Evolutionary conservation across 352 stramenopile genomes (phyloP), one percentile per base, ranked within the genome.

Genomic region (Globisporangium abappressorium): DNA sequence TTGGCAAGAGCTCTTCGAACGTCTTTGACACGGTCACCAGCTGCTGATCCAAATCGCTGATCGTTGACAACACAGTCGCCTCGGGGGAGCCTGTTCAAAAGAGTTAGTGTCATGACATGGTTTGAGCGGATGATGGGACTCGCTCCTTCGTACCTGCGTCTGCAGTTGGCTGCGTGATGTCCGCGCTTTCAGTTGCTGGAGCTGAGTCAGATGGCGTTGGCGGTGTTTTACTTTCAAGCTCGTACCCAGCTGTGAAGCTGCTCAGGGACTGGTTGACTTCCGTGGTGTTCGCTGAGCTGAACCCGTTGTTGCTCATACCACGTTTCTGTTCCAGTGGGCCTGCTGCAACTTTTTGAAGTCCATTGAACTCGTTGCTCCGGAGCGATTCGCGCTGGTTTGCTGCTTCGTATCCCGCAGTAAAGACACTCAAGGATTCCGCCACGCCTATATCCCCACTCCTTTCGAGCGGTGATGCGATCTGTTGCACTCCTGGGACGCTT

Each of bases 11-110:
- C 22, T 56, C 41, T n/a, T 66, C 66, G 9, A 80, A 68, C 0
- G 51, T 64, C 61, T 74, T 72, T 0, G 71, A n/a, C 1, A 66
- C 70, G 5, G 60, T 47, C 54, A 57, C 47, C 6, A 80, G 66
- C 18, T 80, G 74, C 55, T 70, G 57, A 24, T 78, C 71, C 46
- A 80, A 65, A n/a, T 76, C 68, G 55, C 71, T 72, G 33, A 72
- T 72, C 3, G 62, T 69, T 6, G 55, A 64, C 43, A 57, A 38
- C 43, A 72, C 34, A 15, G 62, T 58, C 7, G 67, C 46, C 34
- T 72, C 57, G 18, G 62, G 33, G 1, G 33, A 57, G 6, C 46
- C 62, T 66, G 28, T 12, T 57, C 20, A 43, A 47, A 28, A 36
- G 34, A 18, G 38, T 28, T 2, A 60, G 30, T 28, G 28, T 18